A percentile compares a stretch with the other conserved stretches of the same genome.
phyloP scores from a whole-genome alignment of 192 early-diverging fungal genomes.

The Entomortierella lignicola region DNA sequence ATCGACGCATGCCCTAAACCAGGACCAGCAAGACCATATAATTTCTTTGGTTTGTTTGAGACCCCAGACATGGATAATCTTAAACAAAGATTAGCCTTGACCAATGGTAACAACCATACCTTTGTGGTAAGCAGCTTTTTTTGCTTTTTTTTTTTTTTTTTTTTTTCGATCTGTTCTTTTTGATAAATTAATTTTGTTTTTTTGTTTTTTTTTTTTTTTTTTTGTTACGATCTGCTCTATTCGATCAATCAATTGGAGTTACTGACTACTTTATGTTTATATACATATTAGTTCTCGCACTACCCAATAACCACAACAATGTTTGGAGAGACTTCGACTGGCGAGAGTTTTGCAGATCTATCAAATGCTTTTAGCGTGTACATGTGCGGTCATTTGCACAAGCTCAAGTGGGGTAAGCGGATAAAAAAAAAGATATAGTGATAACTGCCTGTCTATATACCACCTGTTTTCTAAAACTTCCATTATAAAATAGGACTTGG shows the following conservation, averaged over 20 bases:
- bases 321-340: slow-evolving; percentile 73
- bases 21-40: slow-evolving; percentile 85
- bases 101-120: slow-evolving; percentile 65
- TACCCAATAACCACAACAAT: slow-evolving; percentile 87
- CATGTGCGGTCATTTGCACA: slow-evolving; percentile 90
- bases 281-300: slow-evolving; percentile 74
- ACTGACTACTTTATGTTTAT: too few relatives aligned
- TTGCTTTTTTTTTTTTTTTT: neutral
- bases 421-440: too few relatives aligned
- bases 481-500: slow-evolving; percentile 66
- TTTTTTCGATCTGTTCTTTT: slow-evolving; percentile 19
- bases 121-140: slow-evolving; percentile 66
- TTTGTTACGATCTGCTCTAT: too few relatives aligned
- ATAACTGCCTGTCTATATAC: too few relatives aligned
- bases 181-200: too few relatives aligned
- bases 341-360: slow-evolving; percentile 69
- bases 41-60: slow-evolving; percentile 91
- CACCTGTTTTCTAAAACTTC: neutral
- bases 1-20: slow-evolving; percentile 81
- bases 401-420: slow-evolving; percentile 65
- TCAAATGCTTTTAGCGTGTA: slow-evolving; percentile 75
- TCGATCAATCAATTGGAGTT: too few relatives aligned
- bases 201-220: slow-evolving; percentile 26
- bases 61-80: slow-evolving; percentile 78
- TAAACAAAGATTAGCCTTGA: slow-evolving; percentile 59